Base-by-base conservation (phyloP, 176 grass and related monocot genomes). In the Triticum monococcum region DNA sequence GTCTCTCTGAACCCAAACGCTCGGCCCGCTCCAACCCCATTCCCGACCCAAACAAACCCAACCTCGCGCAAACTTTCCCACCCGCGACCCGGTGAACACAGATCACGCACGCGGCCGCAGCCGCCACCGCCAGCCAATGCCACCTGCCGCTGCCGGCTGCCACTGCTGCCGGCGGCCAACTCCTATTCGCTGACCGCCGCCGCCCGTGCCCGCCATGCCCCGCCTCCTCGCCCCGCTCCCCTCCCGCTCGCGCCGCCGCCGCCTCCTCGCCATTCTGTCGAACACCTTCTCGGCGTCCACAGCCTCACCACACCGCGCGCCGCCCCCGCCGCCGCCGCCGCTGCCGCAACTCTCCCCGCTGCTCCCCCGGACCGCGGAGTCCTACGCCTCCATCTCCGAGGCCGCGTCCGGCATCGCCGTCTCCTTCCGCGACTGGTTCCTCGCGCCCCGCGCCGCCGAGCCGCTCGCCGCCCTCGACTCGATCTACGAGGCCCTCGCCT, bases 341-440 rank as follows among this genome's bases (percentile, higher is more conserved):
- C 88, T 77, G 40, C 85, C 85, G 38, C 28, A 17, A 28, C 83
- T 80, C 82, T 82, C 48, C 9, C 73, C 85, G 71, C 85, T 85
- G 73, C 70, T 83, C 2, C 83, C 79, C 12, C 76, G 3, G 22
- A 23, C 28, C 28, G n/a, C 67, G 8, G 83, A 78, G 3, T 79
- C 68, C 18, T 11, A 59, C 12, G 61, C 9, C 59, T 24, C 14
- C 59, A 26, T 89, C 4, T 40, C 72, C 33, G n/a, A 72, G 81
- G 28, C 71, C 43, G 79, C 72, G 17, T 82, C 86, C 65, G 52
- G 65, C 63, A 86, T 98, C 82, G 85, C 86, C 52, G 67, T 72
- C 3, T 89, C 97, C 11, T 91, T 96, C 79, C 83, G 65, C 48
- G 50, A 88, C 30, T 96, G 97, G 94, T 94, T 98, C 85, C 86